Percentiles rank a stretch among this genome's conserved stretches.
These are phyloP conservation scores for Exophiala spinifera DNA, from an alignment of 2,329 filamentous ascomycete genomes.

Conservation along the genomic window DNA sequence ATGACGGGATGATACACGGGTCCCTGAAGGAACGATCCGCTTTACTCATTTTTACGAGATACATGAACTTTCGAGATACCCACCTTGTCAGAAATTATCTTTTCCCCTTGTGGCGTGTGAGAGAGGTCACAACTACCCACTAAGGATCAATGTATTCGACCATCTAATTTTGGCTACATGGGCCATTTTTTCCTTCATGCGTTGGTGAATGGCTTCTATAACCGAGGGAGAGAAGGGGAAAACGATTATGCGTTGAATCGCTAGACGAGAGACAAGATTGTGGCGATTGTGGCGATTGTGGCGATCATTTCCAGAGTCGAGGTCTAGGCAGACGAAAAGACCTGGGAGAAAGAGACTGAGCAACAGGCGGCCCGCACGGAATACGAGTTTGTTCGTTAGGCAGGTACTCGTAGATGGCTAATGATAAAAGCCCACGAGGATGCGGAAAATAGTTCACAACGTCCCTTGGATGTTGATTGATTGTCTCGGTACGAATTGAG, in stretches of 20 bases:
- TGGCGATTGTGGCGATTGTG: no score
- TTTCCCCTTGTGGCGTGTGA: slow-evolving; percentile 4
- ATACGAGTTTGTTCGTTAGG: no score
- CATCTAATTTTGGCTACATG: slow-evolving; percentile 16
- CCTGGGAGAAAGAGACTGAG: no score
- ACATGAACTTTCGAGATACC: slow-evolving; percentile 29
- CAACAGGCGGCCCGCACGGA: no score
- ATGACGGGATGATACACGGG: slow-evolving; percentile 26
- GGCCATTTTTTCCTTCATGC: neutral
- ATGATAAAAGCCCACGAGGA: no score
- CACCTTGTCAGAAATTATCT: slow-evolving; percentile 16
- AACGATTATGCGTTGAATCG: neutral
- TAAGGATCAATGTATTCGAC: slow-evolving; percentile 17
- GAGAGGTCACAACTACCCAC: slow-evolving; percentile 7
- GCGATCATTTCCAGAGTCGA: no score
- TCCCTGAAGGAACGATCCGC: slow-evolving; percentile 13
- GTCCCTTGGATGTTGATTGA: no score
- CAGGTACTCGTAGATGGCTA: no score
- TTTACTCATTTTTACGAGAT: slow-evolving; percentile 24
- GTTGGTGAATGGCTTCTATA: neutral
- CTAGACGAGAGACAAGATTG: neutral
- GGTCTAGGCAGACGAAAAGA: no score
- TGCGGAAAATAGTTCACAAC: no score
- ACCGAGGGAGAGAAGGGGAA: no score
- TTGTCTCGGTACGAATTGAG: no score